Percentiles rank a stretch among this genome's conserved stretches.
Conservation (phyloP, 805 yeast species). For the Spathaspora girioi region DNA sequence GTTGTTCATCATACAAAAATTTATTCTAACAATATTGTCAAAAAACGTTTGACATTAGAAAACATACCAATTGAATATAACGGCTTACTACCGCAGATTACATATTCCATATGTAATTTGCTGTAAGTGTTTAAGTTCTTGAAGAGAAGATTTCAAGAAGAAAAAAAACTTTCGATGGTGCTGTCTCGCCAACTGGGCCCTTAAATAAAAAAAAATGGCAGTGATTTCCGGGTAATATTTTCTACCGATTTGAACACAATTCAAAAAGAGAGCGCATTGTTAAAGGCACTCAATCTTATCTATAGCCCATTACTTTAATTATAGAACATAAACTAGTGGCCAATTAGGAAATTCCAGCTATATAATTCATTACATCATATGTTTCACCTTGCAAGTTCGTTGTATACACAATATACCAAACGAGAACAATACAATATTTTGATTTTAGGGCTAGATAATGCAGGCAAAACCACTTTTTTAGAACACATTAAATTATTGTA, state of each 20-base stretch:
- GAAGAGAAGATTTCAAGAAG: background rate
- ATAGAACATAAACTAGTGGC: background rate
- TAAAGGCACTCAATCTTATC: background rate
- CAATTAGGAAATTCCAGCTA: background rate
- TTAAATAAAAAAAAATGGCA: background rate
- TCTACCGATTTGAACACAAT: background rate
- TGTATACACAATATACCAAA: constrained; percentile 43
- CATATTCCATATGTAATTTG: background rate
- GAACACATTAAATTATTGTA: constrained; percentile 39
- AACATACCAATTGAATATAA: background rate
- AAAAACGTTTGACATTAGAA: background rate
- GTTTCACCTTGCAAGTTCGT: constrained; percentile 44
- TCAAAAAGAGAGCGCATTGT: background rate
- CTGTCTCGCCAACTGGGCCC: background rate
- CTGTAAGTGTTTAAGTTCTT: no score
- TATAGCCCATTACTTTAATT: background rate
- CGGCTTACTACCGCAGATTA: background rate
- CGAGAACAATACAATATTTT: constrained; percentile 48
- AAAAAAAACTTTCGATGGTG: background rate
- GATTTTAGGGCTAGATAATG: constrained; percentile 89
- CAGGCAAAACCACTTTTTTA: constrained; percentile 74
- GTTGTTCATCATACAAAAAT: constrained; percentile 12
- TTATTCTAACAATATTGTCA: background rate
- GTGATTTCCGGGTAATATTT: background rate
- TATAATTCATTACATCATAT: constrained; percentile 13